Conservation (phyloP, 2,329 filamentous ascomycete genomes). For the Neopestalotiopsis clavispora region DNA sequence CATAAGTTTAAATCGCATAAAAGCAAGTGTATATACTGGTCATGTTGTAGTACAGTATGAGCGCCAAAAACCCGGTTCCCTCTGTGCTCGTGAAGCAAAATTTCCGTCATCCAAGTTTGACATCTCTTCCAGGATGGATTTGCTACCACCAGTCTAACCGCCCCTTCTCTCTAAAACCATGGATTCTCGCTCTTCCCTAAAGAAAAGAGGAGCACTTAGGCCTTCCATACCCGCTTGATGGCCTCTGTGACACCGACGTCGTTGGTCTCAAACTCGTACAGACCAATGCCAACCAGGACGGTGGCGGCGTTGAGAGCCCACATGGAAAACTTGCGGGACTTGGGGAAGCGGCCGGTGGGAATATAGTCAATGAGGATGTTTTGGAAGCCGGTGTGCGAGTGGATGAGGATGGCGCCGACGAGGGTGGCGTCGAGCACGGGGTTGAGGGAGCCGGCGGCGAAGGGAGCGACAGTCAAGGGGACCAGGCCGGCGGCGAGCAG, state of each 20-base stretch:
- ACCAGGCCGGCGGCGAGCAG: slow-evolving; percentile 80
- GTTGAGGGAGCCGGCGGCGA: slow-evolving; percentile 90
- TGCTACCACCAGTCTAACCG: neutral
- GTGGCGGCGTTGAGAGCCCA: slow-evolving; percentile 84
- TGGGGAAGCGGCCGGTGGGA: slow-evolving; percentile 72
- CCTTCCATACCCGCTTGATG: slow-evolving; percentile 87
- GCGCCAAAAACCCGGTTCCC: neutral
- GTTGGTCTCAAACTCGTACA: slow-evolving; percentile 99
- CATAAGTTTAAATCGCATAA: neutral
- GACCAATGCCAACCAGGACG: slow-evolving; percentile 79
- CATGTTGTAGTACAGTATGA: neutral
- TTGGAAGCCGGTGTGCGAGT: slow-evolving; percentile 96
- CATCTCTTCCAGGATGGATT: neutral
- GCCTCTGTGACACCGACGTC: slow-evolving; percentile 93
- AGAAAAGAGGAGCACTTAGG: slow-evolving; percentile 48
- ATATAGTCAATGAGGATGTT: slow-evolving; percentile 91
- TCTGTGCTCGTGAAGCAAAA: neutral
- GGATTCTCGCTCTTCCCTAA: neutral
- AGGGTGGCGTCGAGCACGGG: slow-evolving; percentile 86
- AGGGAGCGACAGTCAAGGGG: slow-evolving; percentile 87
- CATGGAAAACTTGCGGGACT: slow-evolving; percentile 66
- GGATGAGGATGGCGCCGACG: slow-evolving; percentile 81
- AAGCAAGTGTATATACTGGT: slow-evolving; percentile 1
- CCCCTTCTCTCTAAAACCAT: neutral
- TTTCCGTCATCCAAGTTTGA: neutral